Evolutionary conservation across 208 protist species (phyloP).

Genomic region (Angomonas desouzai): DNA sequence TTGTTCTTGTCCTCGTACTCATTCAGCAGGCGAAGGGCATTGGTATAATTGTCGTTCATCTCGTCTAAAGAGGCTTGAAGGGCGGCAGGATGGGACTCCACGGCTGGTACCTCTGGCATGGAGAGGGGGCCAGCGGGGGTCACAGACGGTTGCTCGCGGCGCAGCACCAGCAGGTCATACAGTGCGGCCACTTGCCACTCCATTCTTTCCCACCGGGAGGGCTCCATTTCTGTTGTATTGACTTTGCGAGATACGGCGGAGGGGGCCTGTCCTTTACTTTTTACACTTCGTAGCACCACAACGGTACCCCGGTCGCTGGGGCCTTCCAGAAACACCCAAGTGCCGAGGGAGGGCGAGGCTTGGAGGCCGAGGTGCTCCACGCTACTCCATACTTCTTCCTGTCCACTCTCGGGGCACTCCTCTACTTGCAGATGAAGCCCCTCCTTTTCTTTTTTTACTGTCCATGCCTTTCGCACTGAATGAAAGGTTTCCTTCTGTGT

Average conservation of each 20-base stretch:
- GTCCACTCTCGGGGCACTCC: too few species aligned
- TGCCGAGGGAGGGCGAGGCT: too few species aligned
- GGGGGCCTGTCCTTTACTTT: background rate
- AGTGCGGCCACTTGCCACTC: background rate
- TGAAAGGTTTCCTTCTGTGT: background rate
- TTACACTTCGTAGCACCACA: too few species aligned
- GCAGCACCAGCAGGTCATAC: background rate
- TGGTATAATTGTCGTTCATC: background rate
- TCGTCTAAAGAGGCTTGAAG: background rate
- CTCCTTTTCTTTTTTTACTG: background rate
- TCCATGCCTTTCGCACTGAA: background rate
- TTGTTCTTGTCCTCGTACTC: conserved; percentile 4
- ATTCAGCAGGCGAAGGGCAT: background rate
- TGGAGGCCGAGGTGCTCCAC: too few species aligned
- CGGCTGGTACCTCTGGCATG: background rate
- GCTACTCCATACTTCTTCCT: too few species aligned
- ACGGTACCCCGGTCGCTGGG: too few species aligned
- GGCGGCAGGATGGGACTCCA: background rate
- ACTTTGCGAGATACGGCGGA: too few species aligned
- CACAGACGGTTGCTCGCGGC: background rate
- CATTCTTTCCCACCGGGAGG: background rate
- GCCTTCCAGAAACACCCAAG: too few species aligned
- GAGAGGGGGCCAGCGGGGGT: background rate
- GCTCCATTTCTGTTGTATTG: too few species aligned
- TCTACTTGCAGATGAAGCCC: background rate